Percentiles rank a stretch among this genome's conserved stretches.
phyloP scores from a whole-genome alignment of 2,329 filamentous ascomycete genomes.

The Penicillium occitanis region DNA sequence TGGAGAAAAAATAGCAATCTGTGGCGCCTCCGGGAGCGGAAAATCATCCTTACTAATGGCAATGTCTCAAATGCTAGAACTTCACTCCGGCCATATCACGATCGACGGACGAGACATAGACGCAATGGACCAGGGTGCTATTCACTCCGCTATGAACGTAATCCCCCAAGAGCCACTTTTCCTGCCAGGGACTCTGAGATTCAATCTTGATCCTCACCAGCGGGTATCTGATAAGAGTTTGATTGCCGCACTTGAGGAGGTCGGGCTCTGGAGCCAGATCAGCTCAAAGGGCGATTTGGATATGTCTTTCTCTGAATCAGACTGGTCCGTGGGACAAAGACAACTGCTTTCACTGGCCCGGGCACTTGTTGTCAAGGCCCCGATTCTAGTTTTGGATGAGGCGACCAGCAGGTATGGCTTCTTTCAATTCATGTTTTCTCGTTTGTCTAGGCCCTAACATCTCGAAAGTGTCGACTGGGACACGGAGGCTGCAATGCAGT shows the following conservation, averaged over 20 bases:
- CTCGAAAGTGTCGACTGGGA: slow-evolving; percentile 53
- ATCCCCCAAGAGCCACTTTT: slow-evolving; percentile 51
- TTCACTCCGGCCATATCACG: slow-evolving; percentile 39
- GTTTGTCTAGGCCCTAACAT: background rate
- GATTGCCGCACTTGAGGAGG: slow-evolving; percentile 36
- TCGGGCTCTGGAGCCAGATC: slow-evolving; percentile 39
- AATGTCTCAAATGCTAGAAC: slow-evolving; percentile 44
- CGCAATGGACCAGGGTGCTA: slow-evolving; percentile 34
- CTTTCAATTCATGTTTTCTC: background rate
- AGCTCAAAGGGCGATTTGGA: slow-evolving; percentile 35
- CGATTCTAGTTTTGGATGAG: slow-evolving; percentile 48
- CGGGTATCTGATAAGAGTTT: slow-evolving; percentile 26
- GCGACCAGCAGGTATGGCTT: slow-evolving; percentile 35
- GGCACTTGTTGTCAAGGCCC: slow-evolving; percentile 53
- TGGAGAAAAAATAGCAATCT: slow-evolving; percentile 44
- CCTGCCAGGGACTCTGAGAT: background rate
- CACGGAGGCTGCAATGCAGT: slow-evolving; percentile 59
- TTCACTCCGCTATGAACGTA: slow-evolving; percentile 52
- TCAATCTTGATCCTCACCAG: slow-evolving; percentile 7
- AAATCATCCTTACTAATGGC: slow-evolving; percentile 45
- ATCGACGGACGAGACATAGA: slow-evolving; percentile 44
- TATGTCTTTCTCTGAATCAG: slow-evolving; percentile 47
- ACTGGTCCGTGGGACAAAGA: slow-evolving; percentile 59
- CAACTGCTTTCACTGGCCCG: slow-evolving; percentile 65
- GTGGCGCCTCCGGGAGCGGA: slow-evolving; percentile 37